Percentiles rank a stretch among this genome's conserved stretches.
These are phyloP conservation scores for Inonotus obliquus DNA, from an alignment of 1,284 basidiomycete genomes.

Conservation along the genomic window DNA sequence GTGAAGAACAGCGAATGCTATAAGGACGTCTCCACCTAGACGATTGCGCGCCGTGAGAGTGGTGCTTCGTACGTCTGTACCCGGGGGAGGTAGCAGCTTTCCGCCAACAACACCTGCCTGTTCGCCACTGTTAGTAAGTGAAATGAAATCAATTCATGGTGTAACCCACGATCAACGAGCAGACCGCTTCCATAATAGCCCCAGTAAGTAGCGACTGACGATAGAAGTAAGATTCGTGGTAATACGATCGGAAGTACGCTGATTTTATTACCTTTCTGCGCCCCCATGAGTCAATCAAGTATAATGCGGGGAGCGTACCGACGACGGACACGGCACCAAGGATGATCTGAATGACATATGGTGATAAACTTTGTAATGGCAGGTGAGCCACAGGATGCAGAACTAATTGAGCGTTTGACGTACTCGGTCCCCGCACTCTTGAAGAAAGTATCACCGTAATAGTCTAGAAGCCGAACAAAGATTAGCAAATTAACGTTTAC, in stretches of 20 bases:
- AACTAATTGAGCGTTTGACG: conserved; percentile 19
- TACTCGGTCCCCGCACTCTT: conserved; percentile 63
- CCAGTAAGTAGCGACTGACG: conserved; percentile 61
- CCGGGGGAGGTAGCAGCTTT: conserved; percentile 52
- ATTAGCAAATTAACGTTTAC: not conserved
- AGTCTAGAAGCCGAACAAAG: conserved; percentile 39
- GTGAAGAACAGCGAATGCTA: conserved; percentile 74
- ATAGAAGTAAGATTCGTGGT: not conserved
- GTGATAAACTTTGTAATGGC: conserved; percentile 41
- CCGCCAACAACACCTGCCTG: conserved; percentile 71
- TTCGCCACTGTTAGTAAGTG: not conserved
- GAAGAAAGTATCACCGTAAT: conserved; percentile 83
- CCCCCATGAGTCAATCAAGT: conserved; percentile 63
- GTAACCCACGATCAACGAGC: conserved; percentile 51
- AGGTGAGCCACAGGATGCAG: not conserved
- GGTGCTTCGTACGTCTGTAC: conserved; percentile 27
- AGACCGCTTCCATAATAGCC: conserved; percentile 55
- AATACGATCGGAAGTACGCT: not conserved
- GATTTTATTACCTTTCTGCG: conserved; percentile 44
- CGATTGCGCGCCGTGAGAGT: conserved; percentile 49
- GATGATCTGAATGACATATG: conserved; percentile 71
- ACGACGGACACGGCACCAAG: conserved; percentile 65
- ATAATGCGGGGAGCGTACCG: conserved; percentile 60
- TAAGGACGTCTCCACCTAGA: conserved; percentile 57
- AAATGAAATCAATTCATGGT: not conserved